phyloP scores from a whole-genome alignment of 2,329 filamentous ascomycete genomes.

The Phialophora expanda region DNA sequence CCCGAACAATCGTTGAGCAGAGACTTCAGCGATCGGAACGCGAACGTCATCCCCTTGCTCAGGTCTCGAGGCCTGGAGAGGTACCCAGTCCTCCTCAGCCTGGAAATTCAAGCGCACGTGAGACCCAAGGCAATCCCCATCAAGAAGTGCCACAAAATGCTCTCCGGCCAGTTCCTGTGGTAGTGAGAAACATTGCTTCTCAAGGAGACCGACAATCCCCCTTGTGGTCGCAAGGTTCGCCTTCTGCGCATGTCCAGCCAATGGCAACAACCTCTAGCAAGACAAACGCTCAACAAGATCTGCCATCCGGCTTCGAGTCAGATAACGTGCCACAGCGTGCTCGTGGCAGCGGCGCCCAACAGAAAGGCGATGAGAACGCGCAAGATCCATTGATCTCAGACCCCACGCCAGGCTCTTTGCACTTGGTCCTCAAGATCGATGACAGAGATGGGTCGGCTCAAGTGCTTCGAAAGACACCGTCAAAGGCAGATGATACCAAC shows the following conservation, averaged over 20 bases:
- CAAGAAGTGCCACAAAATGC: too few species aligned
- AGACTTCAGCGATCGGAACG: background rate
- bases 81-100: background rate
- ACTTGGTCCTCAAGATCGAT: constrained; percentile 24
- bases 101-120: background rate
- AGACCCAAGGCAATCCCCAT: background rate
- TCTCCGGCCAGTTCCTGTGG: background rate
- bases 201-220: background rate
- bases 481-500: background rate
- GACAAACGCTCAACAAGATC: background rate
- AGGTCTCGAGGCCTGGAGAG: constrained; percentile 9
- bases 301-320: background rate
- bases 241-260: background rate
- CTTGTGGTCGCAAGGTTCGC: background rate
- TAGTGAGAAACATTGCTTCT: background rate
- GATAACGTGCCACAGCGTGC: background rate
- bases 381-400: background rate
- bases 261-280: background rate
- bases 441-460: constrained; percentile 18
- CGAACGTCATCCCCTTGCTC: constrained; percentile 24
- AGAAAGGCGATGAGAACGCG: background rate
- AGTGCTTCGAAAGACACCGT: constrained; percentile 6
- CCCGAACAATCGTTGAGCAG: background rate
- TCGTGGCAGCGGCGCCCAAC: background rate
- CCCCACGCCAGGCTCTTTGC: background rate